Evolutionary conservation across 495 filamentous ascomycete species (phyloP).

Genomic region (Penicilliopsis zonata): DNA sequence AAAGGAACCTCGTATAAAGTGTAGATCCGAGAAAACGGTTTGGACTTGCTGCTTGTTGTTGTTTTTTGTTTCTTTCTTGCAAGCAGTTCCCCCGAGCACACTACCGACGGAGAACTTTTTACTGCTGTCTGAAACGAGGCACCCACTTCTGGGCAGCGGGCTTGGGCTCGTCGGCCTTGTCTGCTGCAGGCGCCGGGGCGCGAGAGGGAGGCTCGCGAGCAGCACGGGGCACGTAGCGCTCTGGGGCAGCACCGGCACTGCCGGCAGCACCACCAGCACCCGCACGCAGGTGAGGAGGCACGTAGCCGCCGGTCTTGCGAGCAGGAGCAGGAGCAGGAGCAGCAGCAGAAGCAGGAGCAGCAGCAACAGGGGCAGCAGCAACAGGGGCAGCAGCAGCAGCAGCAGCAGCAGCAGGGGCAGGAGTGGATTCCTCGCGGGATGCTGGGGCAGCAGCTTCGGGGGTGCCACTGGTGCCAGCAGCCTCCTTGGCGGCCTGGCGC

Average conservation of each 20-base stretch:
- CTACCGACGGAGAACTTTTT: too few relatives aligned
- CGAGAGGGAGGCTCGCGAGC: conserved; percentile 23
- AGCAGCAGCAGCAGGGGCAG: conserved; percentile 17
- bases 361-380: conserved; percentile 10
- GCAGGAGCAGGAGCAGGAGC: conserved; percentile 19
- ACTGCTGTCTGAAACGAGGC: conserved; percentile 32
- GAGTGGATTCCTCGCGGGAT: too few relatives aligned
- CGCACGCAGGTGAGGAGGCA: conserved; percentile 36
- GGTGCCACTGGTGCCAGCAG: conserved; percentile 18
- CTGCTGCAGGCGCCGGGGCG: conserved; percentile 16
- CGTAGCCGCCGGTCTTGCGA: conserved; percentile 33
- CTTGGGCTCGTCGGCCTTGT: conserved; percentile 24
- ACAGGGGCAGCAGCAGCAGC: conserved; percentile 22
- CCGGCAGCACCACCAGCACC: conserved; percentile 21
- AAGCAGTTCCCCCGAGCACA: too few relatives aligned
- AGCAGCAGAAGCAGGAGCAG: conserved; percentile 17
- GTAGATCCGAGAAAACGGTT: background rate
- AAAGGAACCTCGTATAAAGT: background rate
- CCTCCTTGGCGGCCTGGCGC: conserved; percentile 56
- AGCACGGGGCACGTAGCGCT: conserved; percentile 27
- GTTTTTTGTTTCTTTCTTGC: too few relatives aligned
- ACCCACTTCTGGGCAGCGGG: conserved; percentile 24
- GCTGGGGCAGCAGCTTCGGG: conserved; percentile 13
- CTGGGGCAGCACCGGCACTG: conserved; percentile 11
- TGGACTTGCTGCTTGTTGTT: too few relatives aligned